A percentile compares a stretch with the other conserved stretches of the same genome.
These are phyloP conservation scores for Candida morakotiae DNA, from an alignment of 805 yeast species.

Conservation along the genomic window DNA sequence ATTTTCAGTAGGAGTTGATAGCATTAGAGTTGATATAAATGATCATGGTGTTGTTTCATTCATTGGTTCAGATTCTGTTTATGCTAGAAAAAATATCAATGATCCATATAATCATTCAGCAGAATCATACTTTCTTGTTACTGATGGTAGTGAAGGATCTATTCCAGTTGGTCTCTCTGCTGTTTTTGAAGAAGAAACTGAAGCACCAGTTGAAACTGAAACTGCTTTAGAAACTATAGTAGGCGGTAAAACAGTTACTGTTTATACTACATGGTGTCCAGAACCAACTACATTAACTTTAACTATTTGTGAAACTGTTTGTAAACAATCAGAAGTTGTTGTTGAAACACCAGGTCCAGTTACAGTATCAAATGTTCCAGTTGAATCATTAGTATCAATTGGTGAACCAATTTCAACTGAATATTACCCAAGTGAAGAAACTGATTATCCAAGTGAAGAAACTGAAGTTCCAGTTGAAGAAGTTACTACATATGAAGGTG, in stretches of 20 bases:
- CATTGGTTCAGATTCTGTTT: slow-evolving; percentile 18
- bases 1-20: slow-evolving; percentile 9
- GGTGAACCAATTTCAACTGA: background rate
- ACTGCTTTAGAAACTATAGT: background rate
- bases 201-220: slow-evolving; percentile 1
- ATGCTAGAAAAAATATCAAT: slow-evolving; percentile 22
- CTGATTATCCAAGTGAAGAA: background rate
- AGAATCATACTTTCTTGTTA: slow-evolving; percentile 13
- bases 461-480: background rate
- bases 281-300: slow-evolving; percentile 8
- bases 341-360: slow-evolving; percentile 5
- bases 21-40: slow-evolving; percentile 9
- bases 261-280: slow-evolving; percentile 6
- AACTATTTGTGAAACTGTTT: slow-evolving; percentile 6
- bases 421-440: background rate
- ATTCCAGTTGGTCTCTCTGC: slow-evolving; percentile 2
- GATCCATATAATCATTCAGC: slow-evolving; percentile 26
- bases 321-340: slow-evolving; percentile 4
- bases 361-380: slow-evolving; percentile 1
- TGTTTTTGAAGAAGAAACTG: slow-evolving; percentile 4
- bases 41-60: slow-evolving; percentile 9
- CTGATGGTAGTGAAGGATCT: slow-evolving; percentile 7
- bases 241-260: slow-evolving; percentile 3
- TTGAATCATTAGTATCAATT: background rate
- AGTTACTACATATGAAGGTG: slow-evolving; percentile 3